Base-by-base conservation (phyloP, 495 filamentous ascomycete species). In the Aspergillus cavernicola region DNA sequence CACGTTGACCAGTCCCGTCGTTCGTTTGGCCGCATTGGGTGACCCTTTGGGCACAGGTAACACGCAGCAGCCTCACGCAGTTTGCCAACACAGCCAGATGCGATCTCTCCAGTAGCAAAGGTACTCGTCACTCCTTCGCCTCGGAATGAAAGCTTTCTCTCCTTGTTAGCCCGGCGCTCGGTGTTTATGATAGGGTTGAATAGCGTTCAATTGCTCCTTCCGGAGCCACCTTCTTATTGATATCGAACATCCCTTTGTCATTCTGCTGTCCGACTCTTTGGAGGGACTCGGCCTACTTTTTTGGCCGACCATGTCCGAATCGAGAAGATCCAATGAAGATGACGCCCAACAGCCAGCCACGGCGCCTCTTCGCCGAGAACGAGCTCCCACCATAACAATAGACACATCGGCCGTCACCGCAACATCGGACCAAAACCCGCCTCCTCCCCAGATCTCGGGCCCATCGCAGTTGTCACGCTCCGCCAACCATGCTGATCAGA, bases 351-450 rank as follows among this genome's bases (percentile, higher is more conserved):
- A 66, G 20, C 41, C 55, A 29, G 57, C 61, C 20, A 50, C 66
- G 18, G 57, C 67, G 36, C 71, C 71, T 43, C 65, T 69, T 47
- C 72, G 72, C 42, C 68, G 77, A 52, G 71, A 72, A 54, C 68
- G 76, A 36, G 77, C 77, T 10, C 86, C 86, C 29, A 88, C 85
- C 19, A 90, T 89, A 43, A 88, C 84, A 12, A 88, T 89, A 52
- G 85, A 90, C 66, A 88, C 85, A 10, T 85, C 85, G 43, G 83
- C 84, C 45, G 84, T 88, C 56, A 82, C 40, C 51, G 60, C 20
- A 46, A 60, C 41, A 13, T 62, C 65, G 19, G 61, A 65, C 35
- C 59, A 66, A 28, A 38, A 13, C 19, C 53, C 52, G 15, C 60
- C 58, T 49, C 56, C 66, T 19, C 50, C 60, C 50, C 60, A 72